Evolutionary conservation across 805 yeast species (phyloP).

Genomic region (Starmerella kuoi): DNA sequence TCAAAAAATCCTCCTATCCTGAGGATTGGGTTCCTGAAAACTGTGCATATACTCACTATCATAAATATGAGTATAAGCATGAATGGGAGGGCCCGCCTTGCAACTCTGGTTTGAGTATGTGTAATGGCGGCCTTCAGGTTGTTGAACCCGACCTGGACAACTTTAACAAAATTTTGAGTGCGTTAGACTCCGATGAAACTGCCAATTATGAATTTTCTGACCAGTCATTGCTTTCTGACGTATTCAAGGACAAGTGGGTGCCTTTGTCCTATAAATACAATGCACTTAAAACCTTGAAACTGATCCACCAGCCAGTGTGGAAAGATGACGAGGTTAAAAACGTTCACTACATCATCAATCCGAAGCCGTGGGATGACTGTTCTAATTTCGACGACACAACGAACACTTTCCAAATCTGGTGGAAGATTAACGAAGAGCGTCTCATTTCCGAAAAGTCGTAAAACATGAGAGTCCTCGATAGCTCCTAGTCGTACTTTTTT

Average conservation of each 20-base stretch:
- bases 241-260: slow-evolving; percentile 40
- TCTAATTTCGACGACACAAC: slow-evolving; percentile 33
- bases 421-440: slow-evolving; percentile 31
- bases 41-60: slow-evolving; percentile 39
- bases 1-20: slow-evolving; percentile 42
- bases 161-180: slow-evolving; percentile 34
- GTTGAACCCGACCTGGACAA: slow-evolving; percentile 34
- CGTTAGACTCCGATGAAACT: slow-evolving; percentile 33
- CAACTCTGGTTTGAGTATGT: slow-evolving; percentile 35
- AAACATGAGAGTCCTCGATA: no score
- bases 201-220: slow-evolving; percentile 43
- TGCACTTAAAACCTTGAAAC: slow-evolving; percentile 41
- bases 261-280: slow-evolving; percentile 43
- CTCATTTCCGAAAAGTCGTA: slow-evolving; percentile 12
- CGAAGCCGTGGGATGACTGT: slow-evolving; percentile 47
- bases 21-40: slow-evolving; percentile 39
- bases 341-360: slow-evolving; percentile 44
- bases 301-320: slow-evolving; percentile 39
- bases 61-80: slow-evolving; percentile 17
- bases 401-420: slow-evolving; percentile 41
- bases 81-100: slow-evolving; percentile 35
- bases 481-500: not conserved
- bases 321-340: slow-evolving; percentile 39
- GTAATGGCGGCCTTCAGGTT: slow-evolving; percentile 50
- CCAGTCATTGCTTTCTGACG: slow-evolving; percentile 44